Percentiles rank a stretch among this genome's conserved stretches.
Conservation (phyloP, 176 grass and related monocot genomes). For the Poa pratensis region DNA sequence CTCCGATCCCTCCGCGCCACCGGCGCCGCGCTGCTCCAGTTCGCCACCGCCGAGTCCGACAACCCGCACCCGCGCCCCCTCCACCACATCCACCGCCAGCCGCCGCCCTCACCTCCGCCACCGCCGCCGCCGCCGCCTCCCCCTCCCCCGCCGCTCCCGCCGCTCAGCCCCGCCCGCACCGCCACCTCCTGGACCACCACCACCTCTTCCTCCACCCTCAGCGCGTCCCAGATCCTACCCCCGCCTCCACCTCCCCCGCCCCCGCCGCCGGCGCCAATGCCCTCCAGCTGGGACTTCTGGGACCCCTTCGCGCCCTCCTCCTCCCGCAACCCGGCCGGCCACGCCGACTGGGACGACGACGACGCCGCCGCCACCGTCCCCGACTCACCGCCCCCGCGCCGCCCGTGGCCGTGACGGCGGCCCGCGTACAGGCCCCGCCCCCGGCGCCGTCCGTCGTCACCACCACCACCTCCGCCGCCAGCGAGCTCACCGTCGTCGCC, state of each 20-base stretch:
- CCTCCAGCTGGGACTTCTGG: slow-evolving; percentile 99
- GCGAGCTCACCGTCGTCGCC: slow-evolving; percentile 81
- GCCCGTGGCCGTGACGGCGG: slow-evolving; percentile 39
- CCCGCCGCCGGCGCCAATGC: slow-evolving; percentile 62
- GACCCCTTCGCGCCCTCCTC: slow-evolving; percentile 92
- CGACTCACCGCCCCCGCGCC: background rate
- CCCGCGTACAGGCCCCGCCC: slow-evolving; percentile 33
- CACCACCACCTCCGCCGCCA: slow-evolving; percentile 64
- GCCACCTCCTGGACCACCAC: slow-evolving; percentile 58
- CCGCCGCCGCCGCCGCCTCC: background rate
- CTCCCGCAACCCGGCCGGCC: slow-evolving; percentile 67
- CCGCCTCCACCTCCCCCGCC: slow-evolving; percentile 53
- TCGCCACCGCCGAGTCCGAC: slow-evolving; percentile 84
- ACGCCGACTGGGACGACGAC: slow-evolving; percentile 80
- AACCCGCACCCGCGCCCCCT: slow-evolving; percentile 40
- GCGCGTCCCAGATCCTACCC: slow-evolving; percentile 74
- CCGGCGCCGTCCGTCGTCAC: slow-evolving; percentile 69
- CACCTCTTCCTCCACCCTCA: slow-evolving; percentile 78
- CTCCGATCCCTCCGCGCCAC: slow-evolving; percentile 81
- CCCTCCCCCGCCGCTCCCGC: slow-evolving; percentile 4
- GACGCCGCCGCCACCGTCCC: slow-evolving; percentile 51
- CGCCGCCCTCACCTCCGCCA: slow-evolving; percentile 34
- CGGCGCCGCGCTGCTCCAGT: slow-evolving; percentile 84
- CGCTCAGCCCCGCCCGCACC: slow-evolving; percentile 64
- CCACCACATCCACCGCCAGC: slow-evolving; percentile 42